Percentiles rank a stretch among this genome's conserved stretches.
Conservation (phyloP, 305 asterid genomes). For the Coffea humblotiana region DNA sequence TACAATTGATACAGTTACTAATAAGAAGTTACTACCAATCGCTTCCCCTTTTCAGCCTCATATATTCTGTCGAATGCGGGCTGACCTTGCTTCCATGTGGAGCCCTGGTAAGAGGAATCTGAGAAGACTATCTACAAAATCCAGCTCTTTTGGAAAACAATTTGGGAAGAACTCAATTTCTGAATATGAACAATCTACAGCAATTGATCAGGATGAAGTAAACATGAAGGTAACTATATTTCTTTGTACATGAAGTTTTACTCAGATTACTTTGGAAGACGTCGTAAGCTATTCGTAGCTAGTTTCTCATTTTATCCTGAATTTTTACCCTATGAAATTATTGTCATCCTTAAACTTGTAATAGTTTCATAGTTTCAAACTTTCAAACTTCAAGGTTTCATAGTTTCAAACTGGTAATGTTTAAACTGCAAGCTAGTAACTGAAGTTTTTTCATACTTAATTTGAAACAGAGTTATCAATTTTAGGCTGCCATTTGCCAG, state of each 20-base stretch:
- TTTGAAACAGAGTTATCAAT: background rate
- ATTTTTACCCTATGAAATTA: background rate
- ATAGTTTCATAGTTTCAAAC: background rate
- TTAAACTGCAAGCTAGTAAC: background rate
- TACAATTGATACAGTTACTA: constrained; percentile 8
- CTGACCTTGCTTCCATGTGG: constrained; percentile 95
- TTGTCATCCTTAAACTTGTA: background rate
- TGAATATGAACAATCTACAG: constrained; percentile 50
- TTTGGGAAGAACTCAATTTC: constrained; percentile 21
- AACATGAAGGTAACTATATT: constrained; percentile 65
- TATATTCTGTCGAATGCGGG: constrained; percentile 71
- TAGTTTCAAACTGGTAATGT: background rate
- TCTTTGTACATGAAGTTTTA: background rate
- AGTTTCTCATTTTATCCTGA: background rate
- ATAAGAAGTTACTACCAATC: constrained; percentile 14
- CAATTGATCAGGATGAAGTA: constrained; percentile 52
- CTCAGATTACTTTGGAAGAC: too few species aligned
- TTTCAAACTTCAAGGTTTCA: too few species aligned
- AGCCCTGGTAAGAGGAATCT: constrained; percentile 49
- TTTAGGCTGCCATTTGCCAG: background rate
- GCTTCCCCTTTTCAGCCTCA: constrained; percentile 64
- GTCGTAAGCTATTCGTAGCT: background rate
- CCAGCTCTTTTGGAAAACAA: constrained; percentile 35
- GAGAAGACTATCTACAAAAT: constrained; percentile 57
- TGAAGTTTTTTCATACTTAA: background rate